Conservation (phyloP, 306 rosid species). For the Dryas alaskensis region DNA sequence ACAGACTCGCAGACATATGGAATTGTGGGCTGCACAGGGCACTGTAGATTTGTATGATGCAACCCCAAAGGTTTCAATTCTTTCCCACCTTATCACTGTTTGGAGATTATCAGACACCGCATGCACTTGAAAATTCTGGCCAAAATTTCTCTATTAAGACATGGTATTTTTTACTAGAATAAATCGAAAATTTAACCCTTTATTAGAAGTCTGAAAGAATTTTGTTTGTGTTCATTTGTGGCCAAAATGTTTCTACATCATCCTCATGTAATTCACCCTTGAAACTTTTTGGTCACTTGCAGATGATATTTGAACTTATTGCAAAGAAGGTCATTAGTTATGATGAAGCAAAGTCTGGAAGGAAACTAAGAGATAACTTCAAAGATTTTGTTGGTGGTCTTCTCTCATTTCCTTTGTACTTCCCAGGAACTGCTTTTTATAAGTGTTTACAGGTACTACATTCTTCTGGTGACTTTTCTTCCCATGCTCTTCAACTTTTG, state of each 20-base stretch:
- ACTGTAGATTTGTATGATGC: constrained; percentile 9
- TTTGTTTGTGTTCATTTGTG: not conserved
- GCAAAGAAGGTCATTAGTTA: constrained; percentile 11
- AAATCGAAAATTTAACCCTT: not conserved
- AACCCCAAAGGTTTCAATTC: not conserved
- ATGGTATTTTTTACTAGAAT: too few relatives aligned
- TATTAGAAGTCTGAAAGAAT: too few relatives aligned
- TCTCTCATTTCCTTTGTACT: constrained; percentile 1
- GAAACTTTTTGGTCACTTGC: not conserved
- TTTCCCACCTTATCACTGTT: too few relatives aligned
- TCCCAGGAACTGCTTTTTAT: constrained; percentile 15
- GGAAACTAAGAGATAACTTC: constrained; percentile 7
- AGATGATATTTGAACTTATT: constrained; percentile 13
- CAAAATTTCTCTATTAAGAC: too few relatives aligned
- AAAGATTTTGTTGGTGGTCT: constrained; percentile 3
- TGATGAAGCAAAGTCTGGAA: not conserved
- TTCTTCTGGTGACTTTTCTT: not conserved
- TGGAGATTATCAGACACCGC: not conserved
- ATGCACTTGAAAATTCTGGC: not conserved
- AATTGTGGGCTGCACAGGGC: not conserved
- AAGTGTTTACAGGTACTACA: constrained; percentile 11
- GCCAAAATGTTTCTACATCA: too few relatives aligned
- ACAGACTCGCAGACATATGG: not conserved
- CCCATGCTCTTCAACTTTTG: not conserved
- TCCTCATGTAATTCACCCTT: too few relatives aligned